Base-by-base conservation (phyloP, 305 asterid species). In the Solanum hybrid region DNA sequence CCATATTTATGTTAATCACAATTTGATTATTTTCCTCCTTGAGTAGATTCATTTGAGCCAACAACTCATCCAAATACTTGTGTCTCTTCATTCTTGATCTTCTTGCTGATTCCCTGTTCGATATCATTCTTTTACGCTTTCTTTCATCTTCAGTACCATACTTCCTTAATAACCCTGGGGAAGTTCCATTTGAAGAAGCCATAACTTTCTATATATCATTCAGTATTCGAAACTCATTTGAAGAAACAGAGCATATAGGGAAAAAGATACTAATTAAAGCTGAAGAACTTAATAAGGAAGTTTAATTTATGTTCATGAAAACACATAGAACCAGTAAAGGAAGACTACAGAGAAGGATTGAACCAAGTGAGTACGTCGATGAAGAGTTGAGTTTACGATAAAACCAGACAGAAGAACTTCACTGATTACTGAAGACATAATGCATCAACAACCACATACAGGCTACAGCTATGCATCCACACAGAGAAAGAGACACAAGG, bases 311-410 rank as follows among this genome's bases (percentile, higher is more conserved):
- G 51, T 92, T 94, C 93, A 94, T 93, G 95, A 94, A 60, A 92
- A 91, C 88, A 92, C 93, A 29, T 94, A 89, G 84, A 94, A 94
- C 95, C 95, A 92, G 88, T 92, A 91, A 10, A 94, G 94, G 46
- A 92, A 94, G 6, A 92, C 94, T 42, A 94, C 94, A 64, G 96
- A 94, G 85, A 94, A 93, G 27, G 97, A 96, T 90, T 95, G 98
- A 82, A 95, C 94, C 29, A 95, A 91, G 90, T 94, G 97, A 76
- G 94, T 94, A 42, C 93, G 91, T 17, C 91, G 95, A 38, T 91
- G 94, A 42, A 92, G 91, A 42, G 94, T 79, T 34, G 95, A 93
- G 92, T 87, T 91, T 3, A 93, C 80, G 5, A 94, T 92, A 17
- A 88, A 93, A 64, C 94, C 95, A 40, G 95, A 93, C 16, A 93